Evolutionary conservation across 108 stramenopile species (phyloP), one percentile per base, ranked within the genome.

Genomic region (Bacterosira constricta): DNA sequence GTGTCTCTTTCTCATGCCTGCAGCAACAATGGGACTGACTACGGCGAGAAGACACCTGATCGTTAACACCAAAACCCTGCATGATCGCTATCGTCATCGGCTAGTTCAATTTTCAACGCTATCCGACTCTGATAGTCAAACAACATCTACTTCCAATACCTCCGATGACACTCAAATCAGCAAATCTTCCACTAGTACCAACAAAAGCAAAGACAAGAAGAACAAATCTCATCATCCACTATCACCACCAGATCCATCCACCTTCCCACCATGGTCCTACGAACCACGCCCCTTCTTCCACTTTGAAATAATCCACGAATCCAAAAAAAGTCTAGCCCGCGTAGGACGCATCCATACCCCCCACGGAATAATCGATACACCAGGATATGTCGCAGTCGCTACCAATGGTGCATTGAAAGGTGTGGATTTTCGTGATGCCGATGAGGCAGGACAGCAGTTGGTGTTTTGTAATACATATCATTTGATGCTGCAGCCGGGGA

Each of bases 381-480:
- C 97, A 10, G 85, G 90, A 41, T 97, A 92, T 62, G 97, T 97
- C 9, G 88, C 95, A 0, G 97, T 97, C 10, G 97, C 94, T 0
- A 97, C 97, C 79, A 97, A 97, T 67, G 97, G 87, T 3, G 93
- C 93, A 6, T 77, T 96, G 32, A 92, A 93, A 63, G 90, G 89
- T 9, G 90, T 93, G 0, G 90, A 91, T 44, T 88, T 91, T 60
- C 87, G 86, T 9, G 73, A 83, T 26, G 97, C 93, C 45, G 86
- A 90, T 71, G 53, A 71, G 3, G 62, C 84, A 15, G 87, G 85
- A 1, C 93, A 93, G 52, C 92, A 96, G 60, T 66, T 98, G 13
- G 83, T 94, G 7, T 98, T 98, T 75, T 82, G 90, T 66, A 98
- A 98, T 81, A 96, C 97, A 5, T 98, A 98, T 64, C 97, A 98